phyloP scores from a whole-genome alignment of 352 stramenopile genomes.

The Pythium aphanidermatum region DNA sequence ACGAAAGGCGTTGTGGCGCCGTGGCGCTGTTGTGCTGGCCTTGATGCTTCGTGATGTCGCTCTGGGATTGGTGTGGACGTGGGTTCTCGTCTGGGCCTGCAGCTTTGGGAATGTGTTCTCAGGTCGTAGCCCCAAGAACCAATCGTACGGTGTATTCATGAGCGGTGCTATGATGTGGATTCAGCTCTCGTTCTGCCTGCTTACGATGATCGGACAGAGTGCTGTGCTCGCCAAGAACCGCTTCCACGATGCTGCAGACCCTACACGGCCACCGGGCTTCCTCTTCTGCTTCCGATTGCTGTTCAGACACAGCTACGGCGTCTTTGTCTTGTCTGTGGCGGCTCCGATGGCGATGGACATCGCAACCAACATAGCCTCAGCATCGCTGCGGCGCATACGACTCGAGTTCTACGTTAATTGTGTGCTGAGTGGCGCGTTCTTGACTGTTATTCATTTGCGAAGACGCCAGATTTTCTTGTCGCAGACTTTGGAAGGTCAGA shows the following conservation, averaged over 20 bases:
- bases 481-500: too few relatives aligned
- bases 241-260: conserved; percentile 6
- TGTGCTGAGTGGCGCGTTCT: conserved; percentile 16
- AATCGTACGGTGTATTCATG: conserved; percentile 20
- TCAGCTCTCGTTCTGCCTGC: conserved; percentile 18
- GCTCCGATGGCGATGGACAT: conserved; percentile 3
- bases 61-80: not conserved
- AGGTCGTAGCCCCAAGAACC: not conserved
- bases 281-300: conserved; percentile 9
- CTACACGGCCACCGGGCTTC: not conserved
- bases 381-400: not conserved
- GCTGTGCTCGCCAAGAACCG: conserved; percentile 19
- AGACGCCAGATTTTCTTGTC: conserved; percentile 19
- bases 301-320: not conserved
- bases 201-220: conserved; percentile 15
- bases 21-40: not conserved
- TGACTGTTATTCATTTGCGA: conserved; percentile 15
- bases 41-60: not conserved
- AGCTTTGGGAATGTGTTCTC: conserved; percentile 24
- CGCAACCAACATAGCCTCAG: conserved; percentile 9
- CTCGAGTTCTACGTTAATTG: conserved; percentile 23
- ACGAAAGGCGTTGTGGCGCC: not conserved
- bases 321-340: not conserved
- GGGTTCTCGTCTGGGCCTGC: conserved; percentile 11
- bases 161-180: conserved; percentile 26